These are phyloP conservation scores for Diaporthe citrichinensis DNA, from an alignment of 2,329 filamentous ascomycete species.

Conservation along the genomic window DNA sequence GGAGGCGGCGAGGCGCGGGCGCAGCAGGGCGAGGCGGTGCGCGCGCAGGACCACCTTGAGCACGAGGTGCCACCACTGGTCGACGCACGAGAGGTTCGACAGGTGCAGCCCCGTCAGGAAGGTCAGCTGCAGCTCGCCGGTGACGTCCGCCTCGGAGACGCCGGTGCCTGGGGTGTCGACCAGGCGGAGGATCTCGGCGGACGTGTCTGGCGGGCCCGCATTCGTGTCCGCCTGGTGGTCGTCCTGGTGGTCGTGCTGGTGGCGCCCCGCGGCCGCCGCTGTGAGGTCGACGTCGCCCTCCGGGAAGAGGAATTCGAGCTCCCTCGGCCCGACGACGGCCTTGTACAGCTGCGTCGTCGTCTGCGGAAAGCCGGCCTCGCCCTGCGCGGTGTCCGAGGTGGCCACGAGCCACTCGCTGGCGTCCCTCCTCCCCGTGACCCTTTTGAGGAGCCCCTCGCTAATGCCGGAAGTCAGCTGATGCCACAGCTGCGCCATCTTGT, in stretches of 20 bases:
- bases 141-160: slow-evolving; percentile 58
- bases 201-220: slow-evolving; percentile 58
- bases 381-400: slow-evolving; percentile 66
- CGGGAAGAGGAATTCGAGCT: slow-evolving; percentile 64
- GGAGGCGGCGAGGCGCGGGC: slow-evolving; percentile 60
- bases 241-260: not conserved
- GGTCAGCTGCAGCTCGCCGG: slow-evolving; percentile 73
- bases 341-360: slow-evolving; percentile 51
- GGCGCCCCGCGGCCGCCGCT: slow-evolving; percentile 34
- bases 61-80: slow-evolving; percentile 73
- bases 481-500: slow-evolving; percentile 61
- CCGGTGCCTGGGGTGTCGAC: slow-evolving; percentile 50
- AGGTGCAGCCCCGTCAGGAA: slow-evolving; percentile 71
- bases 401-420: slow-evolving; percentile 65
- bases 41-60: slow-evolving; percentile 66
- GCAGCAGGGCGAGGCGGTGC: slow-evolving; percentile 57
- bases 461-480: slow-evolving; percentile 65
- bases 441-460: slow-evolving; percentile 58
- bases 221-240: not conserved
- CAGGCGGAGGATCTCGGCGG: slow-evolving; percentile 59
- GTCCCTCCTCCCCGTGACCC: slow-evolving; percentile 59
- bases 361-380: slow-evolving; percentile 56
- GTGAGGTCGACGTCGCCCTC: slow-evolving; percentile 60
- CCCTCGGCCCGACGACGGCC: slow-evolving; percentile 48
- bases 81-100: slow-evolving; percentile 70